A percentile compares a stretch with the other conserved stretches of the same genome.
Conservation (phyloP, 768 basidiomycete species). For the Tylopilus plumbeoviolaceoides region DNA sequence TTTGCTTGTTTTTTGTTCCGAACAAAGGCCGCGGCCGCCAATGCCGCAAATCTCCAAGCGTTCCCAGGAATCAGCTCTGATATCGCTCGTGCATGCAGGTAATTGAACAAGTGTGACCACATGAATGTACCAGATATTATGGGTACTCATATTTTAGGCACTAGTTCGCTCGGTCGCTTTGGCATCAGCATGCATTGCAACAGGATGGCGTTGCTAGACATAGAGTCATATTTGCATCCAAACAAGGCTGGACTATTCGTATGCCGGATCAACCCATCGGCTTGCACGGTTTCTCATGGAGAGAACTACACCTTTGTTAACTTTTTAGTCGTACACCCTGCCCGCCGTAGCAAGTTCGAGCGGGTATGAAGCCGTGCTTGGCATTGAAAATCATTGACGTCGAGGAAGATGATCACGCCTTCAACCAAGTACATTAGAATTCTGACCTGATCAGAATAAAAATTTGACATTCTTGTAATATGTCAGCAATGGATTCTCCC, state of each 20-base stretch:
- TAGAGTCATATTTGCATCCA: too few relatives aligned
- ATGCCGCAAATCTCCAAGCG: neutral
- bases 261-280: neutral
- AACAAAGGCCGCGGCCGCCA: too few relatives aligned
- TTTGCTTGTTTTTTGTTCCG: neutral
- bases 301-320: neutral
- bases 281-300: neutral
- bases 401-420: neutral
- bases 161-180: too few relatives aligned
- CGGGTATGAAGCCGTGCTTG: neutral
- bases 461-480: conserved; percentile 95
- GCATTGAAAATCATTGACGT: neutral
- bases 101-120: too few relatives aligned
- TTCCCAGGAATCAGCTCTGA: neutral
- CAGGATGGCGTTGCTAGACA: neutral
- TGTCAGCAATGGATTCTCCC: conserved; percentile 85
- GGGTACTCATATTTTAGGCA: too few relatives aligned
- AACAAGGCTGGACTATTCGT: neutral
- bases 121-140: too few relatives aligned
- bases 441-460: conserved; percentile 54
- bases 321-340: neutral
- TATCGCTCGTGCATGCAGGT: too few relatives aligned
- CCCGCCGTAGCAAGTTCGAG: neutral
- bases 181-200: too few relatives aligned
- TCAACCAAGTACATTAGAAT: neutral